phyloP scores from a whole-genome alignment of 345 rosid genomes.

The Carallia brachiata region DNA sequence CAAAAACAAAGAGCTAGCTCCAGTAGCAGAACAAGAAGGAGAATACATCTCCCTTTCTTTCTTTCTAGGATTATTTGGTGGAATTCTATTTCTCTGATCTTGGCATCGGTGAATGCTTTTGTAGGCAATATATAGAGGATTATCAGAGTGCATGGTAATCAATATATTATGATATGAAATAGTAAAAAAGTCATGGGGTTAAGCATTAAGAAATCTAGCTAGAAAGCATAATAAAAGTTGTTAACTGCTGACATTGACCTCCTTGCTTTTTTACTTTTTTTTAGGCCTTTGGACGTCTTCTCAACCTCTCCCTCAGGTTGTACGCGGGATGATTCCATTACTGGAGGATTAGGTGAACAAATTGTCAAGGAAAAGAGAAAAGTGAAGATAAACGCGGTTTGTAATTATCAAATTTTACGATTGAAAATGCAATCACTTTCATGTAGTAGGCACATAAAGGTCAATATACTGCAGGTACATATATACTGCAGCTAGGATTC shows the following conservation, averaged over 20 bases:
- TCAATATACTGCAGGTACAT: not conserved
- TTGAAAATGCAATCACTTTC: not conserved
- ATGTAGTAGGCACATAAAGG: not conserved
- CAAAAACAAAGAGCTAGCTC: not conserved
- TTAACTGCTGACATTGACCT: not conserved
- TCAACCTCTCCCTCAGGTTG: not conserved
- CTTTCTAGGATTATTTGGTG: not conserved
- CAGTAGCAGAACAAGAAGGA: not conserved
- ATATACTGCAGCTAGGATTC: not conserved
- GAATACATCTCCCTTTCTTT: not conserved
- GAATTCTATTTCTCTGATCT: not conserved
- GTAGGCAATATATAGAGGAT: not conserved
- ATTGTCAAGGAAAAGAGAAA: constrained; percentile 1
- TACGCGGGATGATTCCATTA: not conserved
- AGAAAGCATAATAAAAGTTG: not conserved
- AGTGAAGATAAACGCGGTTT: not conserved
- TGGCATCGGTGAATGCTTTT: not conserved
- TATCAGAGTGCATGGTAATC: not conserved
- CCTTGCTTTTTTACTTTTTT: not conserved
- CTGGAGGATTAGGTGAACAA: not conserved
- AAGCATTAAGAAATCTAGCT: too few species aligned
- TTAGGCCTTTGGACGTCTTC: too few species aligned
- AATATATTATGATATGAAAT: too few species aligned
- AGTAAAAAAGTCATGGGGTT: too few species aligned
- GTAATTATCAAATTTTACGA: not conserved